Base-by-base conservation (phyloP, 176 grass and related monocot species). In the Tuctoria greenei region DNA sequence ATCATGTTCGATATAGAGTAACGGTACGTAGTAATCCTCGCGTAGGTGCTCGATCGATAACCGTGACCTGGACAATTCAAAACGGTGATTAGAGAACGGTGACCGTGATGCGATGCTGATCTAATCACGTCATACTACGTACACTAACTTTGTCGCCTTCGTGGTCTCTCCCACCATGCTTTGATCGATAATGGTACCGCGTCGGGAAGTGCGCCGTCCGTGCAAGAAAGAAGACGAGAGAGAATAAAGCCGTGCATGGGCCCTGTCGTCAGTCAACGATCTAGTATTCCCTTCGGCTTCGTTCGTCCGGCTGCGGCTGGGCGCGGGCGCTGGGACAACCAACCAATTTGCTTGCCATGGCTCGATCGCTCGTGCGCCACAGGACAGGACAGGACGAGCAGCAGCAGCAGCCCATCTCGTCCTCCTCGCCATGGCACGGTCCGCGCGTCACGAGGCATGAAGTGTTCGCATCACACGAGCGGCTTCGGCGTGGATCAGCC, bases 81-180 rank as follows among this genome's bases (percentile, higher is more conserved):
- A 14, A 15, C 20, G 15, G 55, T 67, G 63, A 64, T 71, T 86
- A 81, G 64, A 15, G 20, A 63, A 45, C 3, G 69, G 43, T 43
- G 25, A 17, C 8, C 7, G 25, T 76, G 78, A 71, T 57, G 78
- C 10, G n/a, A 76, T 65, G 56, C 57, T 86, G 78, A 86, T n/a
- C 44, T 81, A 76, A 81, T 58, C 58, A 9, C 40, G 4, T 5
- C n/a, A n/a, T n/a, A n/a, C n/a, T n/a, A n/a, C n/a, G n/a, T n/a
- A n/a, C n/a, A n/a, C n/a, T n/a, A n/a, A n/a, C n/a, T n/a, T n/a
- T n/a, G n/a, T n/a, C n/a, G n/a, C n/a, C n/a, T n/a, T n/a, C n/a
- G n/a, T n/a, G n/a, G n/a, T n/a, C n/a, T n/a, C n/a, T 20, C n/a
- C 2, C 49, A 8, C 34, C 14, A 21, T 25, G 51, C 71, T 61